Conservation (phyloP, 106 monocot genomes). For the Triglochin maritima region DNA sequence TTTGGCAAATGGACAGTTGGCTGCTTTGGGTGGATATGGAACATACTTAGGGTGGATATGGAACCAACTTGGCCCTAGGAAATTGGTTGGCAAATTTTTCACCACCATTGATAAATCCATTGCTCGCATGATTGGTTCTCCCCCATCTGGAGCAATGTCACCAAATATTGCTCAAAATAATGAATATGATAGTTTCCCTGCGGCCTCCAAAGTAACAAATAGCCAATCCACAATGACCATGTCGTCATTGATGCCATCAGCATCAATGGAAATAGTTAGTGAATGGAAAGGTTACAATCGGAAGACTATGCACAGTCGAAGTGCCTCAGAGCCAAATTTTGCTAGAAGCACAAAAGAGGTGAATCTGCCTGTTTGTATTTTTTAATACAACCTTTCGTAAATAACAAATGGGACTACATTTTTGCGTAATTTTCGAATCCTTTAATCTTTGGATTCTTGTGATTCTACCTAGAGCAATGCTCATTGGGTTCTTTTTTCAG, state of each 20-base stretch:
- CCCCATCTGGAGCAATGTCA: conserved; percentile 53
- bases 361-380: not conserved
- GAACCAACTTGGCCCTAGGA: conserved; percentile 65
- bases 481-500: too few species aligned
- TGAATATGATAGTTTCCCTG: conserved; percentile 19
- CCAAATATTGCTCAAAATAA: conserved; percentile 25
- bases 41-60: conserved; percentile 89
- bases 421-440: too few species aligned
- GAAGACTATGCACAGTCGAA: conserved; percentile 53
- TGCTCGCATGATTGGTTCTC: conserved; percentile 84
- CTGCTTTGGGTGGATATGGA: conserved; percentile 88
- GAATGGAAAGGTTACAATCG: conserved; percentile 39
- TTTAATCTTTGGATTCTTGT: too few species aligned
- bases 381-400: too few species aligned
- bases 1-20: conserved; percentile 35
- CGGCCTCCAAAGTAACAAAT: conserved; percentile 37
- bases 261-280: conserved; percentile 72
- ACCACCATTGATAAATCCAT: conserved; percentile 80
- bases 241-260: conserved; percentile 67
- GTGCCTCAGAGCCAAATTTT: conserved; percentile 92
- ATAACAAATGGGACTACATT: not conserved
- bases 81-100: conserved; percentile 84
- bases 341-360: conserved; percentile 71
- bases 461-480: too few species aligned
- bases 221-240: conserved; percentile 67